Percentiles rank a stretch among this genome's conserved stretches.
These are phyloP conservation scores for Cystobasidium ongulense DNA, from an alignment of 768 basidiomycete genomes.

Conservation along the genomic window DNA sequence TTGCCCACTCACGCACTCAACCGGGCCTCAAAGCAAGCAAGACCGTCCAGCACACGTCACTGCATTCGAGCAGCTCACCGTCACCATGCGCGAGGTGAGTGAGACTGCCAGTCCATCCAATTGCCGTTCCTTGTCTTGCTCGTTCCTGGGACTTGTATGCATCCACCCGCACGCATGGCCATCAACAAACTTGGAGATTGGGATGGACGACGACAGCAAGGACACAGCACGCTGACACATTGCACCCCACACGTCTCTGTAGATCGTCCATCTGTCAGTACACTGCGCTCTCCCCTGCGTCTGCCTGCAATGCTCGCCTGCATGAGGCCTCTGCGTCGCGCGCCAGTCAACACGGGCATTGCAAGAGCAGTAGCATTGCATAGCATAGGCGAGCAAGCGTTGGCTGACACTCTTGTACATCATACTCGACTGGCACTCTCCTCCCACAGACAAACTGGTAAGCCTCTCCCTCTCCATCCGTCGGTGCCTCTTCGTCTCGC, in stretches of 20 bases:
- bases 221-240: neutral
- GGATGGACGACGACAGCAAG: neutral
- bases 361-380: neutral
- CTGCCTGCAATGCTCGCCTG: neutral
- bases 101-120: neutral
- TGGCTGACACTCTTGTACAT: neutral
- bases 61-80: neutral
- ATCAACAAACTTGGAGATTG: constrained; percentile 9
- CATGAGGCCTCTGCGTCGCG: constrained; percentile 6
- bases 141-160: neutral
- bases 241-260: neutral
- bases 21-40: neutral
- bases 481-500: neutral
- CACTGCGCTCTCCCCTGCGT: neutral
- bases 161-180: neutral
- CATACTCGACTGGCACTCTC: neutral
- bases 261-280: constrained; percentile 29
- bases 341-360: neutral
- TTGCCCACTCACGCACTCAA: no score
- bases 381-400: neutral
- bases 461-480: neutral
- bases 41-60: neutral
- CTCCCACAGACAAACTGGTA: neutral
- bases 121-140: neutral
- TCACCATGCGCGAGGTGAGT: constrained; percentile 22